Evolutionary conservation across 495 filamentous ascomycete species (phyloP).

Genomic region (Tetracladium setigerum): DNA sequence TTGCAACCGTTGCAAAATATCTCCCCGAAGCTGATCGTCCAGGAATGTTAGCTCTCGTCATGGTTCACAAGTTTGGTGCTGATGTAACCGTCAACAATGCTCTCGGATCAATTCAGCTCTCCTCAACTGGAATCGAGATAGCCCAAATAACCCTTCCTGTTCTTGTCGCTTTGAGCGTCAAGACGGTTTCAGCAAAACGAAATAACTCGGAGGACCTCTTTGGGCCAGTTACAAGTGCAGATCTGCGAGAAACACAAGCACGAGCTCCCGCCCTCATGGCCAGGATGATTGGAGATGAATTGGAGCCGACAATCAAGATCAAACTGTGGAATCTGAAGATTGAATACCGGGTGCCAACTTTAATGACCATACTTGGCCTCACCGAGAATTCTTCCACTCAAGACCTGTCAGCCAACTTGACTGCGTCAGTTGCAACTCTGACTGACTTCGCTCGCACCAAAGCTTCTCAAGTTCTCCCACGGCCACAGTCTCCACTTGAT

Average conservation of each 20-base stretch:
- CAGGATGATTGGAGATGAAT: slow-evolving; percentile 85
- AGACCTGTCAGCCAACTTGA: slow-evolving; percentile 67
- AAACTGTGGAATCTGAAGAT: slow-evolving; percentile 73
- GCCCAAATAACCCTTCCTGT: slow-evolving; percentile 82
- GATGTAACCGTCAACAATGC: slow-evolving; percentile 50
- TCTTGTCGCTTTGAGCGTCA: slow-evolving; percentile 67
- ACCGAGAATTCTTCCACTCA: slow-evolving; percentile 60
- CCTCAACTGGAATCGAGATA: slow-evolving; percentile 54
- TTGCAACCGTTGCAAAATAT: slow-evolving; percentile 88
- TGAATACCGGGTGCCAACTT: slow-evolving; percentile 77
- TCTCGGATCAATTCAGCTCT: slow-evolving; percentile 55
- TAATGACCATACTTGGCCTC: slow-evolving; percentile 71
- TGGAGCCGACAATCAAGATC: slow-evolving; percentile 82
- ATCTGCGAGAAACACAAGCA: slow-evolving; percentile 25
- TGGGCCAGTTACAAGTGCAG: slow-evolving; percentile 35
- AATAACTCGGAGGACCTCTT: slow-evolving; percentile 65
- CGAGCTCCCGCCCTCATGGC: slow-evolving; percentile 61
- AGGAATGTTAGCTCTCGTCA: slow-evolving; percentile 68
- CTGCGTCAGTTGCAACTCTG: slow-evolving; percentile 71
- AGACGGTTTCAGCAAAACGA: slow-evolving; percentile 47
- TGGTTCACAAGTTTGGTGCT: slow-evolving; percentile 54
- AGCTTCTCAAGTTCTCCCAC: neutral
- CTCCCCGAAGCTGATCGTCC: slow-evolving; percentile 93
- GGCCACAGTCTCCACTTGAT: neutral
- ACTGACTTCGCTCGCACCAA: slow-evolving; percentile 40